phyloP scores from a whole-genome alignment of 129 eudicot genomes.

The Arctium minus region DNA sequence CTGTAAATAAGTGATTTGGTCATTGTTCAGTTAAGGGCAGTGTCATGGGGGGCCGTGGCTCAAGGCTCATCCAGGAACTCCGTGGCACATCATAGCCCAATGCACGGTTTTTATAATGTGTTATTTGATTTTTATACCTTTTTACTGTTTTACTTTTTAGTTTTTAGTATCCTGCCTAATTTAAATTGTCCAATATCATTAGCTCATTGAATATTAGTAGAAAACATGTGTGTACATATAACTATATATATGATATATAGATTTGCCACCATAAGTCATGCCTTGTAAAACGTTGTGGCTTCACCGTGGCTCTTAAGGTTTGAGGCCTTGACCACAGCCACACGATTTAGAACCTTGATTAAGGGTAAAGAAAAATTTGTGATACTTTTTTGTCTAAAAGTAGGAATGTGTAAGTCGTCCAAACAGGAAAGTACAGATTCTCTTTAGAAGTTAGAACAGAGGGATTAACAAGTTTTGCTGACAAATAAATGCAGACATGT shows the following conservation, averaged over 20 bases:
- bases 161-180: not conserved
- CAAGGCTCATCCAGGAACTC: not conserved
- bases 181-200: not conserved
- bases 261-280: not conserved
- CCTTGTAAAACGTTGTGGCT: not conserved
- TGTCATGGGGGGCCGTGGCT: not conserved
- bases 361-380: not conserved
- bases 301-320: not conserved
- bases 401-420: not conserved
- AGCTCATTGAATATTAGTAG: not conserved
- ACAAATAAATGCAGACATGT: not conserved
- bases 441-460: not conserved
- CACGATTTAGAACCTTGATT: not conserved
- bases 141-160: not conserved
- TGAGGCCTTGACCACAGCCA: not conserved
- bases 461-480: not conserved
- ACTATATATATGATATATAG: not conserved
- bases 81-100: not conserved
- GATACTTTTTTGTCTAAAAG: not conserved
- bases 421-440: not conserved
- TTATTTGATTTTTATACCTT: not conserved
- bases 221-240: no score
- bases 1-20: not conserved
- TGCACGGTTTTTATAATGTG: not conserved
- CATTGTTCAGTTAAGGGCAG: not conserved